These are phyloP conservation scores for Lasiosphaeriaceae sp. DNA, from an alignment of 495 filamentous ascomycete genomes.

Conservation along the genomic window DNA sequence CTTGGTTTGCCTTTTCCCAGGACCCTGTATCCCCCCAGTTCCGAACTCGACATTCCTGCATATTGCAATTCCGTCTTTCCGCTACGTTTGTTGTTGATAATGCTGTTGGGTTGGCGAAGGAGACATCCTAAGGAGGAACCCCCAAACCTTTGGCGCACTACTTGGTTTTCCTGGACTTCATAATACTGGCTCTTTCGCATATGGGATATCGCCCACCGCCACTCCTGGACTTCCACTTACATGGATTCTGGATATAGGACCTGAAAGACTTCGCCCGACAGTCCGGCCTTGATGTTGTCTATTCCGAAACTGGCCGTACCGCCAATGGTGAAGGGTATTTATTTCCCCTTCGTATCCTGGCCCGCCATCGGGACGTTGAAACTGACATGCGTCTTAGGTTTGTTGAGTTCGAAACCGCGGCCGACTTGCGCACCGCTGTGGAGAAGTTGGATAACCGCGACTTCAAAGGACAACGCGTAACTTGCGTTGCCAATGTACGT, in stretches of 20 bases:
- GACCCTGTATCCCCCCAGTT: slow-evolving; percentile 5
- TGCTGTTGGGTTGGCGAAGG: slow-evolving; percentile 2
- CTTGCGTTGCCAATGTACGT: slow-evolving; percentile 81
- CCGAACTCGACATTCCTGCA: not conserved
- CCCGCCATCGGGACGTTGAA: not conserved
- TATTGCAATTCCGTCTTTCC: slow-evolving; percentile 7
- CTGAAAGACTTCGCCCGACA: slow-evolving; percentile 99
- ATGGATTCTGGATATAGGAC: slow-evolving; percentile 72
- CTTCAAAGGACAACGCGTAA: slow-evolving; percentile 83
- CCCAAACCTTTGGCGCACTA: slow-evolving; percentile 13
- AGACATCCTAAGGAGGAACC: slow-evolving; percentile 6
- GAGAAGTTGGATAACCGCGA: slow-evolving; percentile 88
- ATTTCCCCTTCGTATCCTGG: not conserved
- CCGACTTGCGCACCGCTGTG: slow-evolving; percentile 83
- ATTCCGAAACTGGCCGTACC: slow-evolving; percentile 92
- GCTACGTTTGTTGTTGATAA: slow-evolving; percentile 18
- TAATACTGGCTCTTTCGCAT: slow-evolving; percentile 41
- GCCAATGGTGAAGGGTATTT: slow-evolving; percentile 90
- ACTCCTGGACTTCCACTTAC: slow-evolving; percentile 51
- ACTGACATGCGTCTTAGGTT: slow-evolving; percentile 58
- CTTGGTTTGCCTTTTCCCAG: slow-evolving; percentile 7
- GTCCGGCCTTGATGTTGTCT: slow-evolving; percentile 95
- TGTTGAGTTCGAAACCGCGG: slow-evolving; percentile 93
- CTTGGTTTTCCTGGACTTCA: slow-evolving; percentile 38
- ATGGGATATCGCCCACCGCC: slow-evolving; percentile 19